Evolutionary conservation across 139 green algal species (phyloP).

Genomic region (Edaphochlamys debaryana): DNA sequence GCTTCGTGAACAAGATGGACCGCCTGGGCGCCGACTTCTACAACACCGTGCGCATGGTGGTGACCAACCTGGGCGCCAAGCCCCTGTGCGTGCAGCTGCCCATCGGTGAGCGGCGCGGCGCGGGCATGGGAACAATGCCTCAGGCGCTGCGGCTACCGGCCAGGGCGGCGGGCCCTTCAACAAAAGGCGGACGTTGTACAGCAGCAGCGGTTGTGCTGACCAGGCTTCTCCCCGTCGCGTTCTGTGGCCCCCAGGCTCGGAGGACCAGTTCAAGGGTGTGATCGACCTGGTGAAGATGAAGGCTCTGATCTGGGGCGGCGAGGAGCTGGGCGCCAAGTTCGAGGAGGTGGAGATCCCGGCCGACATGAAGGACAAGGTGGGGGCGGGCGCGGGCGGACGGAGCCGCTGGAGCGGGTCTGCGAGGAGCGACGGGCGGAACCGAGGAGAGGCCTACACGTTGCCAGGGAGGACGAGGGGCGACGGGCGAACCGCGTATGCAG

Average conservation of each 20-base stretch:
- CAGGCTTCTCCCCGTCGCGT: too few relatives aligned
- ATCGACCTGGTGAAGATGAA: constrained; percentile 99
- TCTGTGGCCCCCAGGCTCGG: constrained; percentile 82
- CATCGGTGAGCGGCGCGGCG: constrained; percentile 17
- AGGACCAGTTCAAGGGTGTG: constrained; percentile 94
- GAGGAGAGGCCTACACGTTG: too few relatives aligned
- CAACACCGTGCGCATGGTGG: constrained; percentile 88
- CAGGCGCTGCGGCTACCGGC: too few relatives aligned
- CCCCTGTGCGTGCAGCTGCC: constrained; percentile 59
- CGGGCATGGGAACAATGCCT: too few relatives aligned
- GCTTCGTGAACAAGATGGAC: constrained; percentile 99
- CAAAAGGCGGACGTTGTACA: too few relatives aligned
- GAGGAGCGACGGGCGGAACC: too few relatives aligned
- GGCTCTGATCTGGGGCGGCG: constrained; percentile 84
- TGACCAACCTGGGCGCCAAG: constrained; percentile 90
- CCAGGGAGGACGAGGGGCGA: background rate
- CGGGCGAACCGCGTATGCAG: too few relatives aligned
- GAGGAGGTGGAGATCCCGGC: constrained; percentile 89
- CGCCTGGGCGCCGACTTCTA: constrained; percentile 98
- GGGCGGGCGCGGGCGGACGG: too few relatives aligned
- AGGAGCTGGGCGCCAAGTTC: constrained; percentile 96
- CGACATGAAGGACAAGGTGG: constrained; percentile 78
- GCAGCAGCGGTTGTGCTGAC: too few relatives aligned
- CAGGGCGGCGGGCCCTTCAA: too few relatives aligned
- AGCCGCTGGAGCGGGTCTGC: too few relatives aligned